These are phyloP conservation scores for Dipteronia dyeriana DNA, from an alignment of 345 rosid species.

Conservation along the genomic window DNA sequence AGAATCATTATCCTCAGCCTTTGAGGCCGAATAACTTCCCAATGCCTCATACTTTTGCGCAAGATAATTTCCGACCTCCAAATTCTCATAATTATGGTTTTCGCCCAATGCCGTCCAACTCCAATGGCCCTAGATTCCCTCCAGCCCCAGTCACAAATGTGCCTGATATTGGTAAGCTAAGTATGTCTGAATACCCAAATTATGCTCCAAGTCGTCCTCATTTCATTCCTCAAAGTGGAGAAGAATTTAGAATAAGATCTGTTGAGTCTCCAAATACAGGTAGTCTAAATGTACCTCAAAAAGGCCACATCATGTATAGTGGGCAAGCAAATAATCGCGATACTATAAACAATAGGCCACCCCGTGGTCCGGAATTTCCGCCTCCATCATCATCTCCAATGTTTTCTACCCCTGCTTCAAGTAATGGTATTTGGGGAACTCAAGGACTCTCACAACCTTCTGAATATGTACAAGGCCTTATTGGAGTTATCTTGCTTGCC, in stretches of 20 bases:
- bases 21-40: slow-evolving; percentile 42
- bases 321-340: slow-evolving; percentile 33
- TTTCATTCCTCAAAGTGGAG: slow-evolving; percentile 39
- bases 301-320: slow-evolving; percentile 24
- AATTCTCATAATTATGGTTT: slow-evolving; percentile 40
- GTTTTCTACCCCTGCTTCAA: slow-evolving; percentile 27
- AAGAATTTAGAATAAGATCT: slow-evolving; percentile 40
- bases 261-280: slow-evolving; percentile 29
- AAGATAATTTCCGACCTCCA: slow-evolving; percentile 36
- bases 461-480: slow-evolving; percentile 76
- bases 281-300: slow-evolving; percentile 34
- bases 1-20: slow-evolving; percentile 36
- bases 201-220: slow-evolving; percentile 40
- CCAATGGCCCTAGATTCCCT: slow-evolving; percentile 41
- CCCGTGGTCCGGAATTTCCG: slow-evolving; percentile 33
- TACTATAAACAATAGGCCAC: slow-evolving; percentile 25
- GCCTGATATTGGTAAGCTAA: slow-evolving; percentile 55
- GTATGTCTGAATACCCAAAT: slow-evolving; percentile 39
- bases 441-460: slow-evolving; percentile 57
- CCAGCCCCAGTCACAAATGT: slow-evolving; percentile 33
- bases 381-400: slow-evolving; percentile 29
- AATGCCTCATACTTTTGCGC: slow-evolving; percentile 38
- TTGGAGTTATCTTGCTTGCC: slow-evolving; percentile 75
- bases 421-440: slow-evolving; percentile 53
- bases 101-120: slow-evolving; percentile 44